These are phyloP conservation scores for Hygrophorus pudorinus DNA, from an alignment of 768 basidiomycete genomes.

Conservation along the genomic window DNA sequence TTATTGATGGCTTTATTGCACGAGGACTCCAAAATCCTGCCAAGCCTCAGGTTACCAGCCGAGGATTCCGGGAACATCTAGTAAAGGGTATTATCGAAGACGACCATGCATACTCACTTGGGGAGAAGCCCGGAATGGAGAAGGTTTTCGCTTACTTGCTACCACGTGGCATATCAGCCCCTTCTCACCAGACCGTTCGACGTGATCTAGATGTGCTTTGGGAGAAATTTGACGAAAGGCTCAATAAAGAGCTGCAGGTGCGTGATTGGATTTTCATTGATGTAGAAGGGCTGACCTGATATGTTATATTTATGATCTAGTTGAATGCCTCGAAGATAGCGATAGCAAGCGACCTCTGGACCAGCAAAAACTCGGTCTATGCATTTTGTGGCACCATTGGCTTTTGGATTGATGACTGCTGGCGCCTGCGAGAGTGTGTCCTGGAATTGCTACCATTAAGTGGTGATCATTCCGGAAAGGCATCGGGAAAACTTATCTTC, in stretches of 20 bases:
- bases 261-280: no score
- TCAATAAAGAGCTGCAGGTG: neutral
- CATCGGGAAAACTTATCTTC: constrained; percentile 1
- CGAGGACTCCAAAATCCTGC: constrained; percentile 1
- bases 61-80: neutral
- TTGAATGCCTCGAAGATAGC: neutral
- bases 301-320: neutral
- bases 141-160: constrained; percentile 1
- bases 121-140: neutral
- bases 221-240: neutral
- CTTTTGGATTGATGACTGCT: no score
- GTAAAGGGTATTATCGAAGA: constrained; percentile 1
- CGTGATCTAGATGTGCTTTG: constrained; percentile 1
- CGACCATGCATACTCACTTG: neutral
- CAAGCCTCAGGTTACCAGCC: neutral
- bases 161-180: neutral
- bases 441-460: neutral
- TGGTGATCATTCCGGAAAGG: neutral
- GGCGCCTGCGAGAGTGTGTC: no score
- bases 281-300: neutral
- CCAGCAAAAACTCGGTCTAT: no score
- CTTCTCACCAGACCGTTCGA: constrained; percentile 1
- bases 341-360: no score
- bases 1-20: neutral
- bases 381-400: no score